A percentile compares a stretch with the other conserved stretches of the same genome.
These are phyloP conservation scores for Allium cepa DNA, from an alignment of 106 monocot species.

Conservation along the genomic window DNA sequence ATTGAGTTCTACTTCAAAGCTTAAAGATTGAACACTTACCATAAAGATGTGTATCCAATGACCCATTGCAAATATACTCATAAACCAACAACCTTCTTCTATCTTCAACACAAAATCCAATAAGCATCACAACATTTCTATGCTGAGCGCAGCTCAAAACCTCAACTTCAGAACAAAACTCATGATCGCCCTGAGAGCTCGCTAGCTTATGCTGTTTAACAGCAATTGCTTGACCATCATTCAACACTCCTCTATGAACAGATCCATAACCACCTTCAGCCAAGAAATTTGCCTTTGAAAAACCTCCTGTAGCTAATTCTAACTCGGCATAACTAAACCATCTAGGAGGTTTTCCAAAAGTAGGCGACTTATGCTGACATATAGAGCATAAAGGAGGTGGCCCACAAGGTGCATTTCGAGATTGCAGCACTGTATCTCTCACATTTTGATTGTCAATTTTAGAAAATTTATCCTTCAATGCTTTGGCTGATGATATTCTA, in stretches of 20 bases:
- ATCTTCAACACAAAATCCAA: slow-evolving; percentile 80
- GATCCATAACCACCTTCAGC: slow-evolving; percentile 93
- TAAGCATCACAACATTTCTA: slow-evolving; percentile 85
- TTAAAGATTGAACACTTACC: slow-evolving; percentile 21
- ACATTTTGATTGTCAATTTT: slow-evolving; percentile 49
- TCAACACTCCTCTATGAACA: slow-evolving; percentile 72
- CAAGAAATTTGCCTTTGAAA: slow-evolving; percentile 79
- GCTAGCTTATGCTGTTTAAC: slow-evolving; percentile 92
- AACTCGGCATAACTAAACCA: slow-evolving; percentile 77
- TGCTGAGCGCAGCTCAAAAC: slow-evolving; percentile 92
- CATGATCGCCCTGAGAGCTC: slow-evolving; percentile 74
- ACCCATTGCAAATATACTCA: slow-evolving; percentile 89
- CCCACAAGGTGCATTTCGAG: slow-evolving; percentile 43
- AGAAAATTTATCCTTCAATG: slow-evolving; percentile 31
- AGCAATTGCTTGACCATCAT: slow-evolving; percentile 77
- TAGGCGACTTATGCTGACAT: slow-evolving; percentile 76
- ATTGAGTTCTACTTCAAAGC: not conserved
- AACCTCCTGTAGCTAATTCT: slow-evolving; percentile 70
- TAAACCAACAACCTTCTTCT: slow-evolving; percentile 74
- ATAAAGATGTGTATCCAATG: slow-evolving; percentile 82
- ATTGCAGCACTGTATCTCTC: slow-evolving; percentile 39
- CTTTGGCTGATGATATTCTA: slow-evolving; percentile 23
- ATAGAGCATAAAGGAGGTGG: slow-evolving; percentile 89
- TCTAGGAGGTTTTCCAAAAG: slow-evolving; percentile 77
- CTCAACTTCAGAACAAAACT: slow-evolving; percentile 94